These are phyloP conservation scores for Aspergillus clavatus DNA, from an alignment of 2,329 filamentous ascomycete genomes.

Conservation along the genomic window DNA sequence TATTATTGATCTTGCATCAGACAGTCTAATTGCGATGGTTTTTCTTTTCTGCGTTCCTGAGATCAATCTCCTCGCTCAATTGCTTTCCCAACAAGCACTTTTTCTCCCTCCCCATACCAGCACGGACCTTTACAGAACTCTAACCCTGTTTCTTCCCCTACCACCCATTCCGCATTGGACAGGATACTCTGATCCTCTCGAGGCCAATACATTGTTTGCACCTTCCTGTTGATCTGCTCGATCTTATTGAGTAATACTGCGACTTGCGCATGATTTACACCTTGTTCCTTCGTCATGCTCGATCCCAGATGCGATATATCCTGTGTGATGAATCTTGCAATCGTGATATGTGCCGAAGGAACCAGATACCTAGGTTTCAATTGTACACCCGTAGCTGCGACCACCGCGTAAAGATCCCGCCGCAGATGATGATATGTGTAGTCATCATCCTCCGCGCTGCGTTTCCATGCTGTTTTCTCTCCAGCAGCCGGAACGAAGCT, in stretches of 20 bases:
- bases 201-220: constrained; percentile 68
- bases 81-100: constrained; percentile 53
- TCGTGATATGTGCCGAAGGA: constrained; percentile 82
- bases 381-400: constrained; percentile 58
- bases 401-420: constrained; percentile 65
- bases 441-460: constrained; percentile 49
- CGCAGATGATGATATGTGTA: constrained; percentile 92
- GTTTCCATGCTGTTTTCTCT: constrained; percentile 44
- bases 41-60: not conserved
- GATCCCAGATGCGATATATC: constrained; percentile 50
- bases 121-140: constrained; percentile 69
- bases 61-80: constrained; percentile 21
- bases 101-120: constrained; percentile 84
- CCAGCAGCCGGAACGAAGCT: constrained; percentile 78
- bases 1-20: not conserved
- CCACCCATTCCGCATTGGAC: constrained; percentile 67
- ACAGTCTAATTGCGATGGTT: not conserved
- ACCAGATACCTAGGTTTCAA: constrained; percentile 80
- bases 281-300: constrained; percentile 24
- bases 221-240: constrained; percentile 71
- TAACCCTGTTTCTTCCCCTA: constrained; percentile 80
- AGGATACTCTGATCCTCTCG: constrained; percentile 38
- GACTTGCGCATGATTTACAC: constrained; percentile 51
- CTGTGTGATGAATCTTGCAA: constrained; percentile 71
- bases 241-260: constrained; percentile 63